Conservation (phyloP, 441 rosid genomes). For the Populus hybrid region DNA sequence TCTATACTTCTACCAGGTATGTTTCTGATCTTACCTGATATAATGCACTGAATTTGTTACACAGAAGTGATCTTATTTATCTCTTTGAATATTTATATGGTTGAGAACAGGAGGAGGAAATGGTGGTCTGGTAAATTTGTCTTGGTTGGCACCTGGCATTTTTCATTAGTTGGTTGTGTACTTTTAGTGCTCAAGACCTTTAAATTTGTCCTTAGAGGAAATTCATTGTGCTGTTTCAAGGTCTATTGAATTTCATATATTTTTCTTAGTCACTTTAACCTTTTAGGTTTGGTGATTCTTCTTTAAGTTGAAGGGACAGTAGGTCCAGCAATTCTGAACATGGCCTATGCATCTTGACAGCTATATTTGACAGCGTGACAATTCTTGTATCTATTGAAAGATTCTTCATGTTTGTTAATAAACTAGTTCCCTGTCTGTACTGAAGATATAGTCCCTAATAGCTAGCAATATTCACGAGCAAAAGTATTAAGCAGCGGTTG, state of each 20-base stretch:
- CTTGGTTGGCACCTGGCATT: neutral
- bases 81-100: neutral
- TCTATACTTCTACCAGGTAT: conserved; percentile 67
- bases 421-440: neutral
- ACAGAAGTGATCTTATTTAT: neutral
- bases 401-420: neutral
- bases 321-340: neutral
- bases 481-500: neutral
- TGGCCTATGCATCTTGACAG: neutral
- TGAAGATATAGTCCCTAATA: neutral
- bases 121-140: neutral
- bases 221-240: neutral
- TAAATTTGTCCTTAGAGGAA: neutral
- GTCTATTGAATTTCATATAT: neutral
- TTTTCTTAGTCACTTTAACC: neutral
- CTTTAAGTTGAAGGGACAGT: neutral
- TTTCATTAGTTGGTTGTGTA: neutral
- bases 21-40: neutral
- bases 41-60: neutral
- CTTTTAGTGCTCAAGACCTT: neutral
- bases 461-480: neutral
- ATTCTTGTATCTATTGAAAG: neutral
- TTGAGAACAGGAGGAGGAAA: neutral
- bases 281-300: neutral
- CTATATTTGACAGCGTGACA: neutral